A percentile compares a stretch with the other conserved stretches of the same genome.
These are phyloP conservation scores for Medicago lupulina DNA, from an alignment of 306 rosid genomes.

Conservation along the genomic window DNA sequence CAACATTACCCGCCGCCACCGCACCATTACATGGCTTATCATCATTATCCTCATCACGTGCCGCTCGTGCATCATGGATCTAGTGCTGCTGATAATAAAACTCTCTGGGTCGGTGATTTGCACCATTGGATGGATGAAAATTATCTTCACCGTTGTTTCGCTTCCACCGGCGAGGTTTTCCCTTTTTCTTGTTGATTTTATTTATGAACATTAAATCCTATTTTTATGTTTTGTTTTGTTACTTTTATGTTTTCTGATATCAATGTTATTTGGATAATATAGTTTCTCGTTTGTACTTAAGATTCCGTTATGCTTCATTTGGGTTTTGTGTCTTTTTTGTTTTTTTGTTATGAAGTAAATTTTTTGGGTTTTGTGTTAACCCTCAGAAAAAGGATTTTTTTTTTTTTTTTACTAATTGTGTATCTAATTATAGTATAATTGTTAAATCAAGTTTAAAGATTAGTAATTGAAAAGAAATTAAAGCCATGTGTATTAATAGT, in stretches of 20 bases:
- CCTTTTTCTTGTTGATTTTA: neutral
- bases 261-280: neutral
- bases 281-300: slow-evolving; percentile 10
- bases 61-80: slow-evolving; percentile 69
- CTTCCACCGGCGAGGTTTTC: slow-evolving; percentile 71
- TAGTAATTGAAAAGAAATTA: slow-evolving; percentile 15
- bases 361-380: neutral
- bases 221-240: neutral
- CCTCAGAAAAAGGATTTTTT: neutral
- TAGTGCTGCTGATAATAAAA: slow-evolving; percentile 72
- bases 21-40: slow-evolving; percentile 74
- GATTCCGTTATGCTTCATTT: neutral
- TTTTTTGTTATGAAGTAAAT: too few species aligned
- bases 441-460: slow-evolving; percentile 5
- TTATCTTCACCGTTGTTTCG: slow-evolving; percentile 87
- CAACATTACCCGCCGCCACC: slow-evolving; percentile 73
- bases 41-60: slow-evolving; percentile 61
- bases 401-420: neutral
- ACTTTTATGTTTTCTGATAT: neutral
- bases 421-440: slow-evolving; percentile 20
- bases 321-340: neutral
- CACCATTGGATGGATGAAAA: slow-evolving; percentile 95
- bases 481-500: neutral
- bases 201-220: neutral
- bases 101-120: slow-evolving; percentile 94